Base-by-base conservation (phyloP, 1,284 basidiomycete genomes). In the Cystobasidiaceae sp. region DNA sequence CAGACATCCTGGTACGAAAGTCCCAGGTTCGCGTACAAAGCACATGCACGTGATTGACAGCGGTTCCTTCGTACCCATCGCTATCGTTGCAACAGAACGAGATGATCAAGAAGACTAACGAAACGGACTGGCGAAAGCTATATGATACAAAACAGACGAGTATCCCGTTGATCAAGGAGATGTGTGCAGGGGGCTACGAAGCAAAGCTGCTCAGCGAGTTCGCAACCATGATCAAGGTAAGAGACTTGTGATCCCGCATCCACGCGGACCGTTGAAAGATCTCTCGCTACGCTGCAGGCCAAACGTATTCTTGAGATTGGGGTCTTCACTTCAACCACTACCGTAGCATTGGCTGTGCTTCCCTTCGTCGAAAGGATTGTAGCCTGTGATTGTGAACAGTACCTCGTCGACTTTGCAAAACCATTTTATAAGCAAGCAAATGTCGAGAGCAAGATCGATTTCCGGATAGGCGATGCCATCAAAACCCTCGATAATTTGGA, bases 301-400 rank as follows among this genome's bases (percentile, higher is more conserved):
- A 64, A 62, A 43, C 43, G 60, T 4, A 63, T 62, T 23, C 55
- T 67, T 4, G 66, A 67, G 39, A 67, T 67, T 43, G 66, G 66
- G 37, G 60, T 64, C 13, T 67, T 67, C 55, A 64, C 66, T 15
- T 63, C 61, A 13, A 58, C 68, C 32, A 63, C 62, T 6, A 66
- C 68, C 52, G 70, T 71, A 34, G 70, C 71, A 19, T 49, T 72
- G 23, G 70, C 67, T n/a, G 54, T 71, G 3, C 19, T 73, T 3
- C 67, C 67, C 4, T 57, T 58, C 13, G 67, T 71, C 25, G 44
- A 68, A 33, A 62, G 65, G n/a, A 68, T 77, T 39, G 70, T 73
- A 17, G 71, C 74, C 1, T 69, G 76, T 27, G 76, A 77, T 41
- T 70, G 75, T 65, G 75, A 77, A 49, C 70, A 70, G 0, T 76